Base-by-base conservation (phyloP, 768 basidiomycete genomes). In the Leccinum aurantiacum region DNA sequence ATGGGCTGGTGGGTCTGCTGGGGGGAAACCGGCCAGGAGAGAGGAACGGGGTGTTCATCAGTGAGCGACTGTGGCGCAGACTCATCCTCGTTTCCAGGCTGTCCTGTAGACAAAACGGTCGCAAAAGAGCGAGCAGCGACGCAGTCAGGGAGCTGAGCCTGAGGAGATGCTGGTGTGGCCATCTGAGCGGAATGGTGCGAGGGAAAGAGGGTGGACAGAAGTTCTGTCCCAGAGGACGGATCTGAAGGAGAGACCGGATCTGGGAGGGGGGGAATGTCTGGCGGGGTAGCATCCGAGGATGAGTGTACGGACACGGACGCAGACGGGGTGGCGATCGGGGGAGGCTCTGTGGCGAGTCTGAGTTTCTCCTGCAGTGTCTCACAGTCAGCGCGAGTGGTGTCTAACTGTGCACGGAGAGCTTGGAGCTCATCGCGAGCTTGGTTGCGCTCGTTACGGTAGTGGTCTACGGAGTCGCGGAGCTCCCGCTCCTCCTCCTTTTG, bases 401-500 rank as follows among this genome's bases (percentile, higher is more conserved):
- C 72, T 10, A 74, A 61, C 63, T 71, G 73, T 5, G 75, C 70
- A 35, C 77, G 75, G 50, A 77, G 63, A 29, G 74, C 55, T 37
- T 64, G 14, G 33, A 67, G 67, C 44, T 71, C 72, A 7, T 77
- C 75, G 60, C 71, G 70, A 7, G 73, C 69, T 38, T 75, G 75
- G 54, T 71, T 73, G 56, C 75, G 73, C 69, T 78, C 76, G 52
- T 66, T 60, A 49, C 70, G 74, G 57, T 68, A 71, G 44, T 63
- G 71, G 53, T 79, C 79, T 11, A 65, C 47, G 15, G 69, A 69
- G 54, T 78, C 73, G 33, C 71, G 63, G 11, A 74, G 68, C 31
- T 71, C 72, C 37, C 73, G 69, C 41, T 77, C 73, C 48, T 79
- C 76, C 51, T 73, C 72, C 59, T 75, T 76, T 49, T 79, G 78